Conservation (phyloP, 176 grass and related monocot genomes). For the Cocos nucifera region DNA sequence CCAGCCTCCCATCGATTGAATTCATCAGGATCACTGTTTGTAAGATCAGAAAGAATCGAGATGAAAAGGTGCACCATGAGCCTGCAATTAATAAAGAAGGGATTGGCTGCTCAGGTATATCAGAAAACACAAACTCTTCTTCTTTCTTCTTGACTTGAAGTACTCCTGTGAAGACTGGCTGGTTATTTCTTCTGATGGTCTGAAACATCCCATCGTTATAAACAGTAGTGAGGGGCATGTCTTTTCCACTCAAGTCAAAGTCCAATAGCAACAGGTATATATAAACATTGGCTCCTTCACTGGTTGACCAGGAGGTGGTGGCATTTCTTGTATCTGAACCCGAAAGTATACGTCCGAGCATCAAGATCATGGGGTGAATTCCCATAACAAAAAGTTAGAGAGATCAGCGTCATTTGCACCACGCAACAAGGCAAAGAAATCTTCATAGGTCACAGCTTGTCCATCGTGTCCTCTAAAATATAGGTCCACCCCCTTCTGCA, state of each 20-base stretch:
- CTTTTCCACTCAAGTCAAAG: constrained; percentile 79
- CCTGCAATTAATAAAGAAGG: constrained; percentile 61
- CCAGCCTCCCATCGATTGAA: constrained; percentile 99
- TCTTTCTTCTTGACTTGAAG: constrained; percentile 90
- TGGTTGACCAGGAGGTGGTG: constrained; percentile 62
- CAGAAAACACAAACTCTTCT: constrained; percentile 69
- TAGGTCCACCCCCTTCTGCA: constrained; percentile 43
- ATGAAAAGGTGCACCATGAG: constrained; percentile 83
- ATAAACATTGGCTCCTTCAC: constrained; percentile 87
- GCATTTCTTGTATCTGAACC: constrained; percentile 88
- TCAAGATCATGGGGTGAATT: constrained; percentile 63
- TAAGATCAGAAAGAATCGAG: constrained; percentile 92
- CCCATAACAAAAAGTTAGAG: constrained; percentile 85
- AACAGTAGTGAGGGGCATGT: constrained; percentile 70
- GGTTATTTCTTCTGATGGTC: constrained; percentile 14
- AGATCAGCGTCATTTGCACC: constrained; percentile 84
- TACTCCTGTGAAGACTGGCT: constrained; percentile 14
- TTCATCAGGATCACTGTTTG: constrained; percentile 71
- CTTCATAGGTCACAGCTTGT: constrained; percentile 55
- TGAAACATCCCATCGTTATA: constrained; percentile 49
- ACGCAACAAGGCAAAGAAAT: constrained; percentile 87
- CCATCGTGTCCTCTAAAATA: constrained; percentile 10
- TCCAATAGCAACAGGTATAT: constrained; percentile 52
- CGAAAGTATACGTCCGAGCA: constrained; percentile 60
- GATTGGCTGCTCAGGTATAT: constrained; percentile 67